These are phyloP conservation scores for Claviceps digitariae DNA, from an alignment of 2,329 filamentous ascomycete species.

Conservation along the genomic window DNA sequence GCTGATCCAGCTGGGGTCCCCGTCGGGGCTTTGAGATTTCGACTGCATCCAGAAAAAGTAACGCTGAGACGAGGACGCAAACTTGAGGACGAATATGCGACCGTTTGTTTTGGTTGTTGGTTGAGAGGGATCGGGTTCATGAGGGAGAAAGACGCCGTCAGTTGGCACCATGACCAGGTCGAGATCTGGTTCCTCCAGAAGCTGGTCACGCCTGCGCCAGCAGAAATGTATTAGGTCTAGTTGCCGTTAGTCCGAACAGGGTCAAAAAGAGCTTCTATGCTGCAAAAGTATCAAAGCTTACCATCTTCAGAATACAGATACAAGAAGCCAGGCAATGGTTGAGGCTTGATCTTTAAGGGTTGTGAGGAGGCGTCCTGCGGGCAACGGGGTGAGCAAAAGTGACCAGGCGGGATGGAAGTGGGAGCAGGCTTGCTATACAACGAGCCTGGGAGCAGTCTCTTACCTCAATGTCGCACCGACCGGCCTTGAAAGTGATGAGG, in stretches of 20 bases:
- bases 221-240: constrained; percentile 90
- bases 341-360: constrained; percentile 60
- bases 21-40: constrained; percentile 59
- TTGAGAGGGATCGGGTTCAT: constrained; percentile 47
- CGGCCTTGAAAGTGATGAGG: constrained; percentile 93
- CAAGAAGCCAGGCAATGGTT: constrained; percentile 66
- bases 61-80: constrained; percentile 79
- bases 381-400: constrained; percentile 8
- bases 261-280: not conserved
- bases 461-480: constrained; percentile 75
- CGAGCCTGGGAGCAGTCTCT: constrained; percentile 16
- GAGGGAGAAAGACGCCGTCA: constrained; percentile 78
- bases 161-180: constrained; percentile 89
- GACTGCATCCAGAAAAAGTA: constrained; percentile 96
- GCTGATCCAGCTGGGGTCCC: constrained; percentile 66
- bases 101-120: constrained; percentile 60
- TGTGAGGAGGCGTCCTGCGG: constrained; percentile 3
- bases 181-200: constrained; percentile 60
- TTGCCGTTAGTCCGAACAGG: not conserved
- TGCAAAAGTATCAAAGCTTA: constrained; percentile 16
- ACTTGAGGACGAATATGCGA: constrained; percentile 87
- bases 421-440: constrained; percentile 1
- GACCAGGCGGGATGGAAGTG: not conserved
- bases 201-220: constrained; percentile 71
- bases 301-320: constrained; percentile 91